Evolutionary conservation across 345 rosid genomes (phyloP), one percentile per base, ranked within the genome.

Genomic region (Clausena lansium): DNA sequence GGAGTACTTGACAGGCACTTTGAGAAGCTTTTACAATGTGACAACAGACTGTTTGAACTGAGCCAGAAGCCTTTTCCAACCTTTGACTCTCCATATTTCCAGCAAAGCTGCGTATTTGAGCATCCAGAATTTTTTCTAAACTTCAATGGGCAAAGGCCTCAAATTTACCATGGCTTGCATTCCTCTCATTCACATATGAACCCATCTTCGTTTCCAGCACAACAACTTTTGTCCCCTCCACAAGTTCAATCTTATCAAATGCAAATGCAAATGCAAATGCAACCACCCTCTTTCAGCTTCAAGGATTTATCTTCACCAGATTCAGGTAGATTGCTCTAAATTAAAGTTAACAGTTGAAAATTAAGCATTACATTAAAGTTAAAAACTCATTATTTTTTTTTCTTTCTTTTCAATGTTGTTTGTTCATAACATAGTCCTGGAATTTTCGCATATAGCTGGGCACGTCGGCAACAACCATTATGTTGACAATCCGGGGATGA

Each of bases 1-100:
- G 91, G 89, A 61, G 72, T 71, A 9, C 82, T 92, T 15, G 90
- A 87, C 69, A 85, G 72, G 45, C 89, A 71, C 73, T 83, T 78
- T 68, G 88, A 85, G 60, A 89, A 90, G 75, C 89, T 90, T 61
- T 33, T 86, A 71, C 81, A 84, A 45, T 52, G 73, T 27, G 77
- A 86, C 66, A 41, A 6, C 76, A 68, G 81, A 66, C 80, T 90
- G 84, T 64, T 81, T 10, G 47, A 68, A 17, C 71, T 83, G 54
- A 66, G 69, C 80, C 66, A 70, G n/a, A 78, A 76, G 60, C 63
- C 69, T 28, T 90, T 84, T 71, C 92, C 90, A 19, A 70, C 76
- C 63, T 52, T 69, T 30, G 32, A 22, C 2, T 57, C 78, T 67
- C 81, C 77, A 14, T 81, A 66, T 71, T 88, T 88, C 33, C 67